Evolutionary conservation across 208 protist species (phyloP).

Genomic region (Leishmania gerbilli): DNA sequence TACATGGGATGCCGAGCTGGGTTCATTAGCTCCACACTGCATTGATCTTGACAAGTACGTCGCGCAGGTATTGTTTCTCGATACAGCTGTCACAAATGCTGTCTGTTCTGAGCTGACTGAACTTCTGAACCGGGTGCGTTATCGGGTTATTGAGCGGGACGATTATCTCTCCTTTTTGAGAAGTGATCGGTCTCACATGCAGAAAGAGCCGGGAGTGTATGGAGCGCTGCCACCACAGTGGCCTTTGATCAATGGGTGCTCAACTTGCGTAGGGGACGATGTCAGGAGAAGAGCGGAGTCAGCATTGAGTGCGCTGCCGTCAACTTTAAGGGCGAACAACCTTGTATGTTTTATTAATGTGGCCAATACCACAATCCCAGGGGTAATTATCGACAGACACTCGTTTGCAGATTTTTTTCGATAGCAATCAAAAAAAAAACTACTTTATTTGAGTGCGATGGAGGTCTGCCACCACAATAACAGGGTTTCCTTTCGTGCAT

Average conservation of each 20-base stretch:
- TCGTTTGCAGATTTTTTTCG: slow-evolving; percentile 20
- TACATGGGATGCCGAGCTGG: slow-evolving; percentile 2
- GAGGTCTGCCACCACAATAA: background rate
- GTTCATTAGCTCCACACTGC: slow-evolving; percentile 21
- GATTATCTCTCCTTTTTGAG: slow-evolving; percentile 41
- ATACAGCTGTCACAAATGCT: background rate
- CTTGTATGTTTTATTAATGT: slow-evolving; percentile 49
- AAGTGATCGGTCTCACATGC: slow-evolving; percentile 47
- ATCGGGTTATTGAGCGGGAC: slow-evolving; percentile 22
- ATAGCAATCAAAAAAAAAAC: background rate
- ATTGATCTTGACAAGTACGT: slow-evolving; percentile 30
- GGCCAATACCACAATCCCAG: slow-evolving; percentile 29
- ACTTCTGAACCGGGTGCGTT: slow-evolving; percentile 27
- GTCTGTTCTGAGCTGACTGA: background rate
- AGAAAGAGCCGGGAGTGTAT: slow-evolving; percentile 17
- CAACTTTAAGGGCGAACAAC: slow-evolving; percentile 27
- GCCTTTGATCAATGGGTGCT: slow-evolving; percentile 20
- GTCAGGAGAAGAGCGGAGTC: background rate
- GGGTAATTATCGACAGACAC: slow-evolving; percentile 26
- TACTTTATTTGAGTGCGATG: slow-evolving; percentile 5
- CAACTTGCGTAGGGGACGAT: background rate
- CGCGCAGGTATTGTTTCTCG: slow-evolving; percentile 21
- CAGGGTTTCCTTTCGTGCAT: background rate
- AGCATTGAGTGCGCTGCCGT: background rate
- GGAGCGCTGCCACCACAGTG: slow-evolving; percentile 17